Evolutionary conservation across 1,139 yeast species (phyloP).

Genomic region (Chernovozyma sophiae-reginae): DNA sequence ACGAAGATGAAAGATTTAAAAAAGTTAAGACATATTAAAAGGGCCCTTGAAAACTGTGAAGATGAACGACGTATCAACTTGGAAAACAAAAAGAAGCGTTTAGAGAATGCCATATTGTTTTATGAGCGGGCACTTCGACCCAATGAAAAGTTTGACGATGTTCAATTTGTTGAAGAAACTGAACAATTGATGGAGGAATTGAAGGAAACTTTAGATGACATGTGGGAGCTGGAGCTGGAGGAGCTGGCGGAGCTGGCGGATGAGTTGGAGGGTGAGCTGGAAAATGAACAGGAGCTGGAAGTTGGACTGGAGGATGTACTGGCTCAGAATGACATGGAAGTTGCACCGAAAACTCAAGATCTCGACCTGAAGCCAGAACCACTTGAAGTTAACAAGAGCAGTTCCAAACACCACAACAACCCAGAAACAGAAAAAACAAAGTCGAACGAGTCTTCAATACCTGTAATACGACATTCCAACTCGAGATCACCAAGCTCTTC

Average conservation of each 20-base stretch:
- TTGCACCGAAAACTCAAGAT: too few relatives aligned
- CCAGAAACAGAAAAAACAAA: too few relatives aligned
- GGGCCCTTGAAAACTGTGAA: not conserved
- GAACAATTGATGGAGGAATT: not conserved
- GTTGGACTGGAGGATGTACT: too few relatives aligned
- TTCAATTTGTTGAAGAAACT: not conserved
- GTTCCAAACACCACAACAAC: too few relatives aligned
- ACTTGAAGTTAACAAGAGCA: too few relatives aligned
- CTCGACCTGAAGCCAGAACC: too few relatives aligned
- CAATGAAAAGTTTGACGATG: not conserved
- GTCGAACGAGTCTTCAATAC: too few relatives aligned
- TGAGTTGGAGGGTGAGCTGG: not conserved
- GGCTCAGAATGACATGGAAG: too few relatives aligned
- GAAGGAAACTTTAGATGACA: not conserved
- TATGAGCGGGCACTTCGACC: not conserved
- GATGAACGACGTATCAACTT: not conserved
- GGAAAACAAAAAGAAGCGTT: not conserved
- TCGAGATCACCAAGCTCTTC: too few relatives aligned
- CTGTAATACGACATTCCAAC: too few relatives aligned
- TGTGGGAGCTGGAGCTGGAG: not conserved
- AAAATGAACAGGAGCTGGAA: too few relatives aligned
- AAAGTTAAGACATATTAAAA: not conserved
- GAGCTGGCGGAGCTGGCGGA: not conserved
- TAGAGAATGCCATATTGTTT: not conserved
- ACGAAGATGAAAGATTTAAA: not conserved